Evolutionary conservation across 306 rosid species (phyloP).

Genomic region (Boehmeria nivea): DNA sequence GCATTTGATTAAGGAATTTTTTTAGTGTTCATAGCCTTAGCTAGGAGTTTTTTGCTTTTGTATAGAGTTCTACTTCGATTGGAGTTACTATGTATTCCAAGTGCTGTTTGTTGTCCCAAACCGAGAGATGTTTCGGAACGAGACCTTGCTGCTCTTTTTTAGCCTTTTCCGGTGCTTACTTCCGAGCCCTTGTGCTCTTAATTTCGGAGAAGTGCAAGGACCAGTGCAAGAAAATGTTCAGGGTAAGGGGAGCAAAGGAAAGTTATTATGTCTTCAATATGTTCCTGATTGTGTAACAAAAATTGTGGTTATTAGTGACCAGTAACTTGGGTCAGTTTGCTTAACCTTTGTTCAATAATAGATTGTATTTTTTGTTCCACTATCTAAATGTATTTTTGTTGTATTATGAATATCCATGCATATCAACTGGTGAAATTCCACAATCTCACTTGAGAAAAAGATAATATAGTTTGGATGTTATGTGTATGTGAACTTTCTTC

Average conservation of each 20-base stretch:
- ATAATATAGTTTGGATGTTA: not conserved
- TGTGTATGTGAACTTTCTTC: not conserved
- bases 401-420: not conserved
- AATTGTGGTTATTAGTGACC: no score
- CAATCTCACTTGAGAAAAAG: not conserved
- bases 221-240: constrained; percentile 49
- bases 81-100: constrained; percentile 44
- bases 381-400: not conserved
- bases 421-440: not conserved
- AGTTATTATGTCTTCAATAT: constrained; percentile 2
- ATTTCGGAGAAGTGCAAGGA: constrained; percentile 48
- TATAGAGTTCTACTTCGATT: constrained; percentile 18
- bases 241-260: constrained; percentile 36
- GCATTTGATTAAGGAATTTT: constrained; percentile 17
- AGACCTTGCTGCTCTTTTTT: constrained; percentile 59
- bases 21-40: not conserved
- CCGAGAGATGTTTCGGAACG: constrained; percentile 49
- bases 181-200: constrained; percentile 36
- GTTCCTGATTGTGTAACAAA: not conserved
- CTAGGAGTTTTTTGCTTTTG: constrained; percentile 26
- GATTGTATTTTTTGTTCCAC: not conserved
- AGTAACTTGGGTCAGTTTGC: no score
- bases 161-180: constrained; percentile 40
- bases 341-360: no score
- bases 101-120: constrained; percentile 51